Evolutionary conservation across 768 basidiomycete species (phyloP).

Genomic region (Tylopilus plumbeoviolaceoides): DNA sequence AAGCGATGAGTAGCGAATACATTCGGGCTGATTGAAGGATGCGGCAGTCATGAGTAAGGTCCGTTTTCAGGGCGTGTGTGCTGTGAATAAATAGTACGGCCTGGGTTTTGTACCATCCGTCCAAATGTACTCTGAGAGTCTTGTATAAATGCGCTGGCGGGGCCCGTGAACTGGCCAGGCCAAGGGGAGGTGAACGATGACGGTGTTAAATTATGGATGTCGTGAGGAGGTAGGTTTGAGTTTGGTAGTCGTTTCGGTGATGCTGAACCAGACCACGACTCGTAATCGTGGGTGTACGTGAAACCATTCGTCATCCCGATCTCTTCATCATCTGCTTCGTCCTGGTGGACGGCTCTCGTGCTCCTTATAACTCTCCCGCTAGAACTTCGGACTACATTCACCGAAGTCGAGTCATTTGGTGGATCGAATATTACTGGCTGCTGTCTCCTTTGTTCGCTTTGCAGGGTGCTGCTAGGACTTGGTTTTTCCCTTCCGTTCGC

Average conservation of each 20-base stretch:
- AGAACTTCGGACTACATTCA: conserved; percentile 26
- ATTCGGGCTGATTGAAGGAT: conserved; percentile 12
- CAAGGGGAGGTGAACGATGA: conserved; percentile 23
- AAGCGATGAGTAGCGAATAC: conserved; percentile 20
- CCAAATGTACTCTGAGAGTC: conserved; percentile 40
- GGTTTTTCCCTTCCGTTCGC: conserved; percentile 31
- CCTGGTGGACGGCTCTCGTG: conserved; percentile 25
- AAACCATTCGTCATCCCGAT: conserved; percentile 23
- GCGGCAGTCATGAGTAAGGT: conserved; percentile 21
- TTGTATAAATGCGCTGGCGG: conserved; percentile 48
- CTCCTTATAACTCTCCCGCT: conserved; percentile 30
- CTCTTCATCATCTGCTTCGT: conserved; percentile 25
- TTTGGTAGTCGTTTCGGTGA: conserved; percentile 21
- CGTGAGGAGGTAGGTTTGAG: conserved; percentile 19
- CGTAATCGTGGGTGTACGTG: conserved; percentile 13
- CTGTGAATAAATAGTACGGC: conserved; percentile 64
- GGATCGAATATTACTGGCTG: conserved; percentile 17
- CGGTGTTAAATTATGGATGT: conserved; percentile 19
- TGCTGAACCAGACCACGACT: conserved; percentile 24
- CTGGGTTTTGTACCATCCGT: conserved; percentile 43
- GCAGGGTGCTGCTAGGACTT: conserved; percentile 29
- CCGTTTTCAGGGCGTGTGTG: conserved; percentile 35
- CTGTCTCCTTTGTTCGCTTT: conserved; percentile 18
- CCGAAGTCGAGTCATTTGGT: conserved; percentile 16
- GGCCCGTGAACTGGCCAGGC: conserved; percentile 43